Conservation (phyloP, 805 yeast species). For the Candida manassasensis region DNA sequence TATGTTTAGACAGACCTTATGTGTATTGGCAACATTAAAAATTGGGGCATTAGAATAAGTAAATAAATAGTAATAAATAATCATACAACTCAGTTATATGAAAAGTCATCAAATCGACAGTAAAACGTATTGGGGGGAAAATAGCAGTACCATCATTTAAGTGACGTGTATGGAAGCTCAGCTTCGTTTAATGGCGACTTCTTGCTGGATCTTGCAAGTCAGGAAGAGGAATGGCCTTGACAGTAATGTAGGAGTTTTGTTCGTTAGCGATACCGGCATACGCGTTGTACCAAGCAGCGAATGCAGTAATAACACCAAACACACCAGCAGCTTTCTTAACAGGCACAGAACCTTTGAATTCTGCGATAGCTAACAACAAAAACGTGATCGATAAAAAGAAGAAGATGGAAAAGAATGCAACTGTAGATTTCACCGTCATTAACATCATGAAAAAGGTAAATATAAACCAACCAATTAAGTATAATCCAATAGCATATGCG, state of each 20-base stretch:
- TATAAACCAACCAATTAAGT: slow-evolving; percentile 39
- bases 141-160: neutral
- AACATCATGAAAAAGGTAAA: slow-evolving; percentile 40
- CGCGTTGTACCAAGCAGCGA: slow-evolving; percentile 43
- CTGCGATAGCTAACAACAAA: slow-evolving; percentile 36
- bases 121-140: neutral
- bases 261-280: slow-evolving; percentile 49
- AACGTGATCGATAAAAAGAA: slow-evolving; percentile 39
- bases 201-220: slow-evolving; percentile 11
- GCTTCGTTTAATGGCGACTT: neutral
- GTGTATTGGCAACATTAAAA: slow-evolving; percentile 4
- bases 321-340: slow-evolving; percentile 41
- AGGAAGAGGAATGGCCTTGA: slow-evolving; percentile 45
- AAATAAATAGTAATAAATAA: slow-evolving; percentile 7
- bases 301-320: slow-evolving; percentile 39
- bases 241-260: slow-evolving; percentile 57
- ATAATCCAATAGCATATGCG: slow-evolving; percentile 34
- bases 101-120: too few species aligned
- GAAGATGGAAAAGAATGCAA: slow-evolving; percentile 38
- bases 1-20: slow-evolving; percentile 1
- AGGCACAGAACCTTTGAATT: slow-evolving; percentile 24
- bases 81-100: slow-evolving; percentile 3
- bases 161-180: neutral
- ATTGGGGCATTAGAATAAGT: slow-evolving; percentile 7
- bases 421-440: slow-evolving; percentile 39